Base-by-base conservation (phyloP, 129 eudicot genomes). In the Flaveria brownii region DNA sequence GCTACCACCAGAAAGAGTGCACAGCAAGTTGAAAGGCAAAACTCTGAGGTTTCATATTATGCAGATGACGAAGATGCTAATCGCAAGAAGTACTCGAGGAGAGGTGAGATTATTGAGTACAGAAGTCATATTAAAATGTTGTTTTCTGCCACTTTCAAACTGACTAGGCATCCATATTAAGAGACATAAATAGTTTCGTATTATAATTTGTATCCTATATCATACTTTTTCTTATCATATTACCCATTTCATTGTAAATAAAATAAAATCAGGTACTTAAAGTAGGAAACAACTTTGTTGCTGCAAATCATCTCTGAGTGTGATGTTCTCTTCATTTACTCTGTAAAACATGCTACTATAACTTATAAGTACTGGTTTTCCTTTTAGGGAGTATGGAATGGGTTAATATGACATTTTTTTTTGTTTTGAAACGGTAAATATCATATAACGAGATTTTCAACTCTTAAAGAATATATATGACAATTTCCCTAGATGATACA, bases 51-150 rank as follows among this genome's bases (percentile, higher is more conserved):
- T 42, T 86, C 96, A 59, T 93, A 93, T 78, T 90, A 83, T 77
- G 96, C 89, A 55, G 98, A 93, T 61, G 98, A 93, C 75, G 98
- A 93, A 82, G 96, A 93, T 86, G 89, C 80, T 43, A 90, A 90
- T 69, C 86, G 76, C 74, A 93, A 93, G 67, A 93, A 90, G 85
- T 93, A 93, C 85, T 77, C 92, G 0, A 80, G 89, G 80, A 83
- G 98, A 84, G 98, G 98, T 92, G 54, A 77, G 82, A 78, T 2
- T 5, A 20, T 62, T 46, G 42, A 54, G 54, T 18, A 16, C 25
- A 75, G 46, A 50, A 12, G 73, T 22, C 64, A 20, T 9, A 46
- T 1, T 12, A 68, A 68, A 22, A 23, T 23, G 39, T 13, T 69
- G 73, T 52, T 52, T 52, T 52, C 5, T 52, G 23, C 23, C 23